Evolutionary conservation across 2,329 filamentous ascomycete species (phyloP).

Genomic region (Periconia sp.): DNA sequence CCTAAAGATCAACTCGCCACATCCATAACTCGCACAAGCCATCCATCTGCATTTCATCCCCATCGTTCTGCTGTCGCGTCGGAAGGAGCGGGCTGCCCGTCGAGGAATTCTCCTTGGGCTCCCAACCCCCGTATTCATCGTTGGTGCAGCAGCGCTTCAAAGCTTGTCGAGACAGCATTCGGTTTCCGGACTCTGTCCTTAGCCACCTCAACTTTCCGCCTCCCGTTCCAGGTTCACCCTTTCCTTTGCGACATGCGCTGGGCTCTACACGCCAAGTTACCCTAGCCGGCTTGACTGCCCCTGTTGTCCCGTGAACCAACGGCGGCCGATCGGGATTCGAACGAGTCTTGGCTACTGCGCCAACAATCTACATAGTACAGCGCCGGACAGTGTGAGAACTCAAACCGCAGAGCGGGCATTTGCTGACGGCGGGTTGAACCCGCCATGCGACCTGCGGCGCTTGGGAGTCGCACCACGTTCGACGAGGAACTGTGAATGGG

Average conservation of each 20-base stretch:
- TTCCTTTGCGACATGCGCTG: too few relatives aligned
- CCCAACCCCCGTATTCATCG: neutral
- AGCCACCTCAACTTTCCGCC: neutral
- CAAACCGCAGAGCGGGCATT: constrained; percentile 18
- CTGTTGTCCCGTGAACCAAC: neutral
- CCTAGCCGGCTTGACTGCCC: too few relatives aligned
- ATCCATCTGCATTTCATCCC: neutral
- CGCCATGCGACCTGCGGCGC: constrained; percentile 4
- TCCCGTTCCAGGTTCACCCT: neutral
- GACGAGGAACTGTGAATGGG: constrained; percentile 14
- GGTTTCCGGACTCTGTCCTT: neutral
- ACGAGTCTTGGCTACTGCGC: constrained; percentile 11
- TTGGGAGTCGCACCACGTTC: constrained; percentile 15
- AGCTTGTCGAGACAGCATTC: constrained; percentile 9
- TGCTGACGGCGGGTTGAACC: constrained; percentile 9
- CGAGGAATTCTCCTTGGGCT: neutral
- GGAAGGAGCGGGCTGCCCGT: constrained; percentile 11
- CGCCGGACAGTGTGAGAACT: constrained; percentile 24
- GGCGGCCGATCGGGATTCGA: constrained; percentile 13
- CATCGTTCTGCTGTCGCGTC: constrained; percentile 17
- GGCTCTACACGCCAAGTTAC: too few relatives aligned
- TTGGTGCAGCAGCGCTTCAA: constrained; percentile 8
- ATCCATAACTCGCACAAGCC: too few relatives aligned
- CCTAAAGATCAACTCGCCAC: neutral
- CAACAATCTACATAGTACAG: constrained; percentile 5